A percentile compares a stretch with the other conserved stretches of the same genome.
These are phyloP conservation scores for Paraphaeosphaeria sporulosa DNA, from an alignment of 2,329 filamentous ascomycete species.

Conservation along the genomic window DNA sequence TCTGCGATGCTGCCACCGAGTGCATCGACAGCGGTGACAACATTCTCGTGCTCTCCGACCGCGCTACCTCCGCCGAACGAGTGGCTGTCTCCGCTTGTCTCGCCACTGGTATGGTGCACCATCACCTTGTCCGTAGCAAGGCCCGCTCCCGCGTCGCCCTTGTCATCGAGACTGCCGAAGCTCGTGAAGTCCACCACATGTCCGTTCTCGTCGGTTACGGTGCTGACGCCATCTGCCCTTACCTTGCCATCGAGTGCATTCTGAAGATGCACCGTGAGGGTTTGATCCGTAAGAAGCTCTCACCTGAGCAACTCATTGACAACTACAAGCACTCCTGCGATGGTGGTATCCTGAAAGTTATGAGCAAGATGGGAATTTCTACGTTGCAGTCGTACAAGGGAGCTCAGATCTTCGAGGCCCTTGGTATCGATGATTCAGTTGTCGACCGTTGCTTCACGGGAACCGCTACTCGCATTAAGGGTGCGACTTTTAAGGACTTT, in stretches of 20 bases:
- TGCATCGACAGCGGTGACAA: conserved; percentile 85
- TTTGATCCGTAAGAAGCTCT: conserved; percentile 87
- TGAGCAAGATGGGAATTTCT: conserved; percentile 99
- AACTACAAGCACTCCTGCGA: conserved; percentile 98
- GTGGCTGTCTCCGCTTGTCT: conserved; percentile 86
- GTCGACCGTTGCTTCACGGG: conserved; percentile 95
- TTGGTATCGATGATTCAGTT: conserved; percentile 89
- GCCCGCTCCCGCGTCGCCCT: conserved; percentile 90
- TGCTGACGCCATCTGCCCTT: conserved; percentile 92
- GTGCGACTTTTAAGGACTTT: conserved; percentile 91
- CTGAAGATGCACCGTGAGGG: conserved; percentile 95
- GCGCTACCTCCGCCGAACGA: conserved; percentile 81
- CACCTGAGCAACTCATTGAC: conserved; percentile 81
- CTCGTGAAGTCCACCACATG: conserved; percentile 98
- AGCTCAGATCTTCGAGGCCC: conserved; percentile 95
- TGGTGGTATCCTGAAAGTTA: conserved; percentile 96
- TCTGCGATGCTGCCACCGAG: conserved; percentile 83
- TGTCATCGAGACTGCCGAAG: conserved; percentile 90
- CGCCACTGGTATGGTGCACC: conserved; percentile 92
- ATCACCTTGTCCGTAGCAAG: conserved; percentile 93
- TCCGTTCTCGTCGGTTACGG: conserved; percentile 97
- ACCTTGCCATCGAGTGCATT: conserved; percentile 95
- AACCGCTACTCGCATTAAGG: conserved; percentile 92
- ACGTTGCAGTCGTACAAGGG: conserved; percentile 97
- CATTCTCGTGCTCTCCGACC: conserved; percentile 88